phyloP scores from a whole-genome alignment of 2,329 filamentous ascomycete species.

The Penicillium sp. region DNA sequence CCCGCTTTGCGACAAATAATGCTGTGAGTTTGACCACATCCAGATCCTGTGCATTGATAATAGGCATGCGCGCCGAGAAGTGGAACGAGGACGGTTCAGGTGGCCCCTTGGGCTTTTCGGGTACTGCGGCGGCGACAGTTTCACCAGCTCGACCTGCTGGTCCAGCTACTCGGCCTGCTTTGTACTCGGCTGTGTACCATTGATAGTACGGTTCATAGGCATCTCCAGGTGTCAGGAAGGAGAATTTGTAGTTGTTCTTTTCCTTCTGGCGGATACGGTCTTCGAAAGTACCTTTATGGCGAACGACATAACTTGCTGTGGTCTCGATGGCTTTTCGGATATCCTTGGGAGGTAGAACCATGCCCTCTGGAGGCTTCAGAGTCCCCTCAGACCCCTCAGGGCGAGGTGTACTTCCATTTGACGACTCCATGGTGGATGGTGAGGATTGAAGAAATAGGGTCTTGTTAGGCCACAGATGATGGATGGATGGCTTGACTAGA shows the following conservation, averaged over 20 bases:
- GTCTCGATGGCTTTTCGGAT: conserved; percentile 87
- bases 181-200: conserved; percentile 53
- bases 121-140: conserved; percentile 49
- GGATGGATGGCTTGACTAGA: neutral
- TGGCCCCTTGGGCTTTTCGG: conserved; percentile 73
- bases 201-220: conserved; percentile 84
- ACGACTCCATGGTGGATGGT: conserved; percentile 34
- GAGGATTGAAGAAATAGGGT: conserved; percentile 5
- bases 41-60: conserved; percentile 92
- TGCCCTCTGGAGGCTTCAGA: conserved; percentile 73
- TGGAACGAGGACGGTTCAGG: conserved; percentile 81
- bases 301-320: conserved; percentile 85
- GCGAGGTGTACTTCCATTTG: conserved; percentile 41
- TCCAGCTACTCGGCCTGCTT: conserved; percentile 57
- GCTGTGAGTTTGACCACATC: conserved; percentile 73
- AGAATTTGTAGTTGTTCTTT: conserved; percentile 81
- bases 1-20: conserved; percentile 88
- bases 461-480: conserved; percentile 1
- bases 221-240: conserved; percentile 76
- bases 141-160: conserved; percentile 68
- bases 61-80: conserved; percentile 95
- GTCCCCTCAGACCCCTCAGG: conserved; percentile 62
- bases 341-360: conserved; percentile 81
- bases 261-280: conserved; percentile 84
- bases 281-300: conserved; percentile 66